Conservation (phyloP, 1,284 basidiomycete species). For the Flammula alnicola region DNA sequence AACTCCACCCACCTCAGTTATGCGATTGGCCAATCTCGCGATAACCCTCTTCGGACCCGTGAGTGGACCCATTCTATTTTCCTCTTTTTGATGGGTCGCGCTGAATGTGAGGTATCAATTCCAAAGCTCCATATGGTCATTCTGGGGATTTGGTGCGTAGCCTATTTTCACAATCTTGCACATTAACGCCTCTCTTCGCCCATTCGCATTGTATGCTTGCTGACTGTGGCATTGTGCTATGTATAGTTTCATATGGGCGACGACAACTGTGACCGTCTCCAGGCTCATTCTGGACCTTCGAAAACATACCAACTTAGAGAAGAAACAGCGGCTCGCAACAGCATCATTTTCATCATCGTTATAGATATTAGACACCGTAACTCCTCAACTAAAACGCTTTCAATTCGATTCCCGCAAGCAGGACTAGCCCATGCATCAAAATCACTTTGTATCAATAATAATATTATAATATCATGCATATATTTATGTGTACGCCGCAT, state of each 20-base stretch:
- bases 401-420: no score
- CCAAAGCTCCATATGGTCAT: conserved; percentile 15
- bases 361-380: no score
- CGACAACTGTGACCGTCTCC: conserved; percentile 40
- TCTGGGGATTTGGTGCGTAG: conserved; percentile 11
- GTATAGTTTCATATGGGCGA: conserved; percentile 44
- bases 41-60: conserved; percentile 17
- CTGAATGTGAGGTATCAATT: background rate
- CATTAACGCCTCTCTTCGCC: background rate
- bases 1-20: conserved; percentile 11
- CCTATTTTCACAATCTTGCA: background rate
- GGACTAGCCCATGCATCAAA: no score
- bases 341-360: no score
- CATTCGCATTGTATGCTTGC: no score
- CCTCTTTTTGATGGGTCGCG: background rate
- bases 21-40: conserved; percentile 14
- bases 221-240: no score
- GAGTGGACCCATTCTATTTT: background rate
- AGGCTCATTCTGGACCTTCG: conserved; percentile 44
- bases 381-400: no score
- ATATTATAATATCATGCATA: no score
- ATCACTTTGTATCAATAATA: no score
- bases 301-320: conserved; percentile 11
- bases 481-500: no score
- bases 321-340: no score